A percentile compares a stretch with the other conserved stretches of the same genome.
Evolutionary conservation across 2,329 filamentous ascomycete species (phyloP).

Genomic region (Dactylellina parvicollis): DNA sequence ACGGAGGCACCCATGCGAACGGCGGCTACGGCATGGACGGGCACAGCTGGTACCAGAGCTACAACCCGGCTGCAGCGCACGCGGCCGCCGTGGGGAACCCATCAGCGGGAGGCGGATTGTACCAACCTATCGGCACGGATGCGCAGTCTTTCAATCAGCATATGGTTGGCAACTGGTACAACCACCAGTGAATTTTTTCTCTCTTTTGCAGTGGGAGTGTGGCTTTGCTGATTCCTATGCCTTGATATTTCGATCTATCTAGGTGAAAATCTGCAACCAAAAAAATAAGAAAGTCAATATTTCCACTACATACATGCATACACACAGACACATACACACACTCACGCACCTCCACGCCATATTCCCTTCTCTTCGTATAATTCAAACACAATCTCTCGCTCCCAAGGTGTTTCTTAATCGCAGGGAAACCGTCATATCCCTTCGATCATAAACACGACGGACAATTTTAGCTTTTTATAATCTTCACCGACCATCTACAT

Average conservation of each 20-base stretch:
- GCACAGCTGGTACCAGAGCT: conserved; percentile 41
- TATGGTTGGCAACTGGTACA: conserved; percentile 54
- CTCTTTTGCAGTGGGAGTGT: conserved; percentile 15
- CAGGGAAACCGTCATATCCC: neutral
- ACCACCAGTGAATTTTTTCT: conserved; percentile 39
- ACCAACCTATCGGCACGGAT: conserved; percentile 42
- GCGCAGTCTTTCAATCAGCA: conserved; percentile 52
- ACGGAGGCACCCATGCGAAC: conserved; percentile 34
- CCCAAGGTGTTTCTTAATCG: neutral
- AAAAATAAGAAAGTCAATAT: neutral
- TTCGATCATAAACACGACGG: neutral
- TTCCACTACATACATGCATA: neutral
- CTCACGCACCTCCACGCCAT: conserved; percentile 17
- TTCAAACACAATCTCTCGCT: neutral
- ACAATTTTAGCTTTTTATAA: neutral
- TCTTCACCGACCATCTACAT: neutral
- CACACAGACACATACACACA: conserved; percentile 1
- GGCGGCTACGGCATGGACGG: conserved; percentile 44
- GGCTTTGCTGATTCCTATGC: conserved; percentile 26
- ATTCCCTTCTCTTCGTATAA: conserved; percentile 2
- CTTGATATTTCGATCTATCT: conserved; percentile 25
- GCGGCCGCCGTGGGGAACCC: conserved; percentile 35
- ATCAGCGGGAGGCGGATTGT: conserved; percentile 39
- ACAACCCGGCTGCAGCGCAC: conserved; percentile 24
- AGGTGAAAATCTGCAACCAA: conserved; percentile 27